Base-by-base conservation (phyloP, 169 alveolate species). In the Plasmodium billcollinsi region DNA sequence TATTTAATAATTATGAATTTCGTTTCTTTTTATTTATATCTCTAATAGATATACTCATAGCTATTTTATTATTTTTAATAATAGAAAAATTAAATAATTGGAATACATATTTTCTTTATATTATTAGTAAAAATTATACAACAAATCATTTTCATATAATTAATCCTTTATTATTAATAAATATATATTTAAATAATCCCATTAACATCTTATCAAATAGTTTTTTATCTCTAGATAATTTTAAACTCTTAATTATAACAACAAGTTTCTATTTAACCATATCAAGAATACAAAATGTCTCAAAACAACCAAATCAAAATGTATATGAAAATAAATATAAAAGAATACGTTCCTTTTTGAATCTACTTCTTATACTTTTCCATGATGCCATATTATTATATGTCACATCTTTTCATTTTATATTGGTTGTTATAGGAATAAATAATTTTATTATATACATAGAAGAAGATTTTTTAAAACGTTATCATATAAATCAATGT, bases 391-490 rank as follows among this genome's bases (percentile, higher is more conserved):
- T 80, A 21, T 72, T 80, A 20, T 21, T 80, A 29, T 80, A 80
- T 54, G 24, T 67, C 11, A 26, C 90, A n/a, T 80, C 90, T 2
- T 80, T 80, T 80, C 90, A 80, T 58, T 80, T 80, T 58, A 52
- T 67, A 70, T 73, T 80, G 2, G 9, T 56, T 7, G 33, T 80
- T 33, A 80, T 80, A 20, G 90, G 90, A 15, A 54, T 80, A 50
- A 80, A 80, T 26, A 52, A 80, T 70, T 58, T 80, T 21, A 49
- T 80, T 61, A 58, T 80, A 26, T 67, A 0, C 33, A 26, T 39
- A 14, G 15, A 61, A 20, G 73, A 80, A 20, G 33, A 24, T 52
- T 6, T 24, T 24, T 0, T 67, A 33, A 52, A 14, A 24, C 66
- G 18, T n/a, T 43, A 50, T 70, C 50, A 80, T 24, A 67, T 80